Base-by-base conservation (phyloP, 805 yeast species). In the Metschnikowia noctiluminum region DNA sequence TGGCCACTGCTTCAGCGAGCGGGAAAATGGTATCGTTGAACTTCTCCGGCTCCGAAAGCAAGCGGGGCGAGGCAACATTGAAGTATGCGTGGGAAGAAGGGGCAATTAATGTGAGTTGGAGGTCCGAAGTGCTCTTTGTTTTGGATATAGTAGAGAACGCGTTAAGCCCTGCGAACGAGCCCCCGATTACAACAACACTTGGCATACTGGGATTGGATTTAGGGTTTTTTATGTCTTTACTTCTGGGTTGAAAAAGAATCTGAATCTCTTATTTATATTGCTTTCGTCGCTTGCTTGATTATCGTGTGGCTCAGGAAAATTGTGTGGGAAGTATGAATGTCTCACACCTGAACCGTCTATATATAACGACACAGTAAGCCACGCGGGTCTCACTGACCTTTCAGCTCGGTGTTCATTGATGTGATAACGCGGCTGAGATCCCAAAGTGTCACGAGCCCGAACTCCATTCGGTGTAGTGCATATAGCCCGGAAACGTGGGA, bases 171-270 rank as follows among this genome's bases (percentile, higher is more conserved):
- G 70, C 73, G 45, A 51, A 69, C 3, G 71, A 65, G 7, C 66
- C 72, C 13, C 77, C 76, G 28, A 71, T 59, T n/a, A 72, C 63
- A 5, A 65, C 65, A 15, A 68, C 57, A 51, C 51, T n/a, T 34
- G 12, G 12, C 8, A 34, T 7, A 34, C 10, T 9, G 32, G 31
- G 12, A 2, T 9, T 30, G 32, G 32, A 6, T 30, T 30, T 12
- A 10, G 13, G 13, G 32, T 3, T 30, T 10, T 30, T 12, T 30
- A 5, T 30, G 32, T 30, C 7, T 2, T 35, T 11, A 9, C 3
- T 14, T 14, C 8, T 35, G n/a, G 38, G 15, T 9, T 35, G 12
- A 3, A 3, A 35, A 14, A 13, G 10, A 4, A 4, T 21, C 21
- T 21, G 4, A 21, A 21, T 21, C 21, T 21, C 21, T 21, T 21